Evolutionary conservation across 1,284 basidiomycete species (phyloP).

Genomic region (Ceratobasidium papillatum): DNA sequence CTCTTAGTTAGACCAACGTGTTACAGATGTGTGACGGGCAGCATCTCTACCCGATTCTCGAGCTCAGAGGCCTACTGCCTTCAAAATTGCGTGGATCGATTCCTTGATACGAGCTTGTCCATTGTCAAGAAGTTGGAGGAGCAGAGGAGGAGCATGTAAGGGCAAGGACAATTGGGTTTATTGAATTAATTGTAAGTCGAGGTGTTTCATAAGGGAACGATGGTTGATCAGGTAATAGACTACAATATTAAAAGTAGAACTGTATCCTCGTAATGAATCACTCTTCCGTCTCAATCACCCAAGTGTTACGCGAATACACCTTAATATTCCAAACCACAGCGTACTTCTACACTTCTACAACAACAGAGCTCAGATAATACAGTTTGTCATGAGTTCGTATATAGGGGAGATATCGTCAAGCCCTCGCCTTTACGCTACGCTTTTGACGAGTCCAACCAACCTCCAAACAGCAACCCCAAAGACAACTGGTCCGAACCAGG

Average conservation of each 20-base stretch:
- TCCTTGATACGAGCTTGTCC: conserved; percentile 90
- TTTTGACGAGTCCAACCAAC: conserved; percentile 19
- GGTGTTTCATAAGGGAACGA: neutral
- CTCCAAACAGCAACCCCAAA: conserved; percentile 49
- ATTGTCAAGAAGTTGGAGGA: conserved; percentile 85
- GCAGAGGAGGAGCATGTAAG: conserved; percentile 54
- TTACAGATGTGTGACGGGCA: conserved; percentile 82
- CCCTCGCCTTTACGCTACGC: neutral
- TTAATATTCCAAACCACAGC: neutral
- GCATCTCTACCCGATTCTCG: conserved; percentile 86
- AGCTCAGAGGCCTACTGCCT: conserved; percentile 86
- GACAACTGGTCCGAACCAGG: conserved; percentile 70
- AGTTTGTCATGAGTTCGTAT: neutral
- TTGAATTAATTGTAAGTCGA: conserved; percentile 1
- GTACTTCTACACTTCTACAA: conserved; percentile 14
- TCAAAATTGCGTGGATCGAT: conserved; percentile 91
- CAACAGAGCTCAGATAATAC: neutral
- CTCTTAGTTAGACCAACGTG: conserved; percentile 42
- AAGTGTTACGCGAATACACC: neutral
- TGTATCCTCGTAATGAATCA: conserved; percentile 7
- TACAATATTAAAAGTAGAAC: neutral
- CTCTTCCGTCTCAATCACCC: neutral
- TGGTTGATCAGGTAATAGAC: neutral
- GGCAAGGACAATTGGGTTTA: neutral
- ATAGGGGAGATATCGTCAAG: neutral